Base-by-base conservation (phyloP, 805 yeast genomes). In the Candida sithepensis region DNA sequence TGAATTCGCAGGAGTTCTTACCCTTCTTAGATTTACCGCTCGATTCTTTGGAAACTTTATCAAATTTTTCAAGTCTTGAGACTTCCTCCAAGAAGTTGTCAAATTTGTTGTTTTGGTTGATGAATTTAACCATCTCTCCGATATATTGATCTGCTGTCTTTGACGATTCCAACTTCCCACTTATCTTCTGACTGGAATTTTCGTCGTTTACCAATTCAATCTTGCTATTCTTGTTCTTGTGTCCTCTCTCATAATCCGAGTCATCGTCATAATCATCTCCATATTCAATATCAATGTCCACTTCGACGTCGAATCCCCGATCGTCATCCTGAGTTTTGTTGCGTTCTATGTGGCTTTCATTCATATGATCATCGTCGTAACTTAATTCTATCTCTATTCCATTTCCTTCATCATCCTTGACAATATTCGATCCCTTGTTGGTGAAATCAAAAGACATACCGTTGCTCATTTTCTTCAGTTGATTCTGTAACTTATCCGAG, bases 1-100 rank as follows among this genome's bases (percentile, higher is more conserved):
- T 57, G 10, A 58, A 41, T 36, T 57, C 56, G 43, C 58, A 50
- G 3, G 53, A 45, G 12, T 47, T 28, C 13, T 32, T n/a, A 26
- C 32, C 30, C 10, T 38, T 14, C 28, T 41, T 19, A 18, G 33
- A 19, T 22, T 24, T 41, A 28, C 16, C 24, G 36, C 10, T 21
- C 36, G 18, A 34, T 41, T 37, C 24, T 12, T 37, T 20, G 21
- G 23, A 20, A 10, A 39, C 41, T 38, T 56, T 52, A n/a, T 45
- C 53, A 22, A 50, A 40, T 13, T 51, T 46, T 24, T 57, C 59
- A 20, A 54, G 32, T 36, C 52, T 52, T 1, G 51, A 45, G 4
- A 56, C 57, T 36, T 51, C 63, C 39, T 58, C 60, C 13, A 55
- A 37, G 23, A 56, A 55, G 39, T 52, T 52, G 40, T 58, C 63